Evolutionary conservation across 306 rosid genomes (phyloP).

Genomic region (Trichosanthes cucumerina): DNA sequence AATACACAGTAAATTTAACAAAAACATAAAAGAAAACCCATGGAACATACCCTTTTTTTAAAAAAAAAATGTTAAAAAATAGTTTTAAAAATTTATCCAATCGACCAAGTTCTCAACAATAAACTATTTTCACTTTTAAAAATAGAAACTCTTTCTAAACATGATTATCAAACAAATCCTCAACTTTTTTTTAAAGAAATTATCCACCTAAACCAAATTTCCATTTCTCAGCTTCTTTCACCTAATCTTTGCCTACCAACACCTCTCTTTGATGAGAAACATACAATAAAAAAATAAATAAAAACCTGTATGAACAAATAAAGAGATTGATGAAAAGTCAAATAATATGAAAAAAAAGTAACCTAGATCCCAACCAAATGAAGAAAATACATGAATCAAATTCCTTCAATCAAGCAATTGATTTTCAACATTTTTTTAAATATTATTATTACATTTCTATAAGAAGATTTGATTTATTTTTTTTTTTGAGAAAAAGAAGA

Average conservation of each 20-base stretch:
- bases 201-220: conserved; percentile 7
- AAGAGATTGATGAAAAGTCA: background rate
- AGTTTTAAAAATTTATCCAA: background rate
- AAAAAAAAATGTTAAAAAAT: too few species aligned
- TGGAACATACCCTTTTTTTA: too few species aligned
- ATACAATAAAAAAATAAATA: background rate
- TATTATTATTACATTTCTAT: too few species aligned
- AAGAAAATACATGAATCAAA: background rate
- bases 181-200: background rate
- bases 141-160: background rate
- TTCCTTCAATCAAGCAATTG: conserved; percentile 11
- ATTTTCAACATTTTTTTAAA: too few species aligned
- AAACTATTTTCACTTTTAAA: too few species aligned
- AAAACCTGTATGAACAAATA: background rate
- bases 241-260: conserved; percentile 9
- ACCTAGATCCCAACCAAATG: background rate
- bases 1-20: too few species aligned
- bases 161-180: background rate
- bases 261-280: background rate
- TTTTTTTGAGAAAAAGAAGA: too few species aligned
- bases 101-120: background rate
- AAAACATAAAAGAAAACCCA: too few species aligned
- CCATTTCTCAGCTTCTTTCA: conserved; percentile 15
- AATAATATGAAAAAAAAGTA: background rate
- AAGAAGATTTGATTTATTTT: too few species aligned